phyloP scores from a whole-genome alignment of 257 asterid genomes.

The Penstemon davidsonii region DNA sequence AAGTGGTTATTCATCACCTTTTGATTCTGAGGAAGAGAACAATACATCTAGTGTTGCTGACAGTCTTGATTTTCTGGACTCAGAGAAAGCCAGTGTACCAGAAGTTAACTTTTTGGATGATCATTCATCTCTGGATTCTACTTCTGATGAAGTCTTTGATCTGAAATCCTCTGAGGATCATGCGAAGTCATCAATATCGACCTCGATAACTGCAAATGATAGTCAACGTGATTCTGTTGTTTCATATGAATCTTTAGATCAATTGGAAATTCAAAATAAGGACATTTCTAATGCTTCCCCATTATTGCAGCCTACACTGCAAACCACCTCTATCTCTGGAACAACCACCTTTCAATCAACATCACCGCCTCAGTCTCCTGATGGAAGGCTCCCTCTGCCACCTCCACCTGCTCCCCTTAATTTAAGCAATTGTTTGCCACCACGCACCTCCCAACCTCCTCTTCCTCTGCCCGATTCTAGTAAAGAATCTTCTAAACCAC shows the following conservation, averaged over 20 bases:
- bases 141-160: slow-evolving; percentile 60
- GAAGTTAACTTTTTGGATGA: slow-evolving; percentile 69
- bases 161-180: slow-evolving; percentile 46
- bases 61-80: slow-evolving; percentile 82
- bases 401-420: slow-evolving; percentile 25
- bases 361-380: neutral
- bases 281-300: slow-evolving; percentile 34
- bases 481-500: slow-evolving; percentile 32
- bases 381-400: slow-evolving; percentile 9
- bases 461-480: slow-evolving; percentile 25
- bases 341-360: slow-evolving; percentile 26
- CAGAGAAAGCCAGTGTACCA: slow-evolving; percentile 65
- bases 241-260: slow-evolving; percentile 35
- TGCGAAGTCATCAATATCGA: slow-evolving; percentile 35
- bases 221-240: slow-evolving; percentile 40
- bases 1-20: slow-evolving; percentile 79
- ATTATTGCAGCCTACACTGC: slow-evolving; percentile 29
- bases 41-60: slow-evolving; percentile 88
- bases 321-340: slow-evolving; percentile 31
- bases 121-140: slow-evolving; percentile 55
- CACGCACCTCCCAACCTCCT: slow-evolving; percentile 33
- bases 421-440: slow-evolving; percentile 22
- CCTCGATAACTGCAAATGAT: slow-evolving; percentile 34
- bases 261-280: slow-evolving; percentile 30
- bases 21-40: slow-evolving; percentile 95